Evolutionary conservation across 106 monocot species (phyloP).

Genomic region (Amphibolis antarctica): DNA sequence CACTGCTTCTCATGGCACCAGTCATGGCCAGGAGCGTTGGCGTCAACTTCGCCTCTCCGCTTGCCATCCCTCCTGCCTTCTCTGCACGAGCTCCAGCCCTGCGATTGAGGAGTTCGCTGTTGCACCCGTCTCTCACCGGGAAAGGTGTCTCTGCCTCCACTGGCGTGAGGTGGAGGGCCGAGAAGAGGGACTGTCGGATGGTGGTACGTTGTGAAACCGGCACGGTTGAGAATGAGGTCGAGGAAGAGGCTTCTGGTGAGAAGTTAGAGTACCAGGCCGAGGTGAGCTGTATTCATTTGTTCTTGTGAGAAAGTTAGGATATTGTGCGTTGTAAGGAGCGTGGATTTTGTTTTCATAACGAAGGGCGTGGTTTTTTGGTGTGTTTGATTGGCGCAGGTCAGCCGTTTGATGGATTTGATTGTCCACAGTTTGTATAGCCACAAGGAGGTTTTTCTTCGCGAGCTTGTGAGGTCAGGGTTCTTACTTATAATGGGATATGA

Average conservation of each 20-base stretch:
- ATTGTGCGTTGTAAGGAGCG: background rate
- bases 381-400: conserved; percentile 45
- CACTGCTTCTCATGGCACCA: conserved; percentile 12
- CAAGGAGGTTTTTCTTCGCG: conserved; percentile 93
- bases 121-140: conserved; percentile 4
- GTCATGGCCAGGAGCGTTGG: conserved; percentile 17
- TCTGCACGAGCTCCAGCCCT: conserved; percentile 2
- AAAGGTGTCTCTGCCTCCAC: conserved; percentile 10
- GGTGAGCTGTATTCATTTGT: conserved; percentile 22
- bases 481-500: background rate
- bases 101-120: conserved; percentile 20
- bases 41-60: conserved; percentile 8
- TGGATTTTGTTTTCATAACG: background rate
- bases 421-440: conserved; percentile 97
- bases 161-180: conserved; percentile 43
- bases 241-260: conserved; percentile 43
- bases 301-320: background rate
- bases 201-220: conserved; percentile 65
- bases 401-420: conserved; percentile 82
- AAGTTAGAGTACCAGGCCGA: conserved; percentile 98
- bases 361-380: background rate
- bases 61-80: conserved; percentile 5
- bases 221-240: conserved; percentile 62
- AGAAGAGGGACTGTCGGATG: conserved; percentile 26
- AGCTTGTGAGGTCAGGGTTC: conserved; percentile 69